Evolutionary conservation across 108 stramenopile species (phyloP), one percentile per base, ranked within the genome.

Genomic region (Pelagomonas calceolata): DNA sequence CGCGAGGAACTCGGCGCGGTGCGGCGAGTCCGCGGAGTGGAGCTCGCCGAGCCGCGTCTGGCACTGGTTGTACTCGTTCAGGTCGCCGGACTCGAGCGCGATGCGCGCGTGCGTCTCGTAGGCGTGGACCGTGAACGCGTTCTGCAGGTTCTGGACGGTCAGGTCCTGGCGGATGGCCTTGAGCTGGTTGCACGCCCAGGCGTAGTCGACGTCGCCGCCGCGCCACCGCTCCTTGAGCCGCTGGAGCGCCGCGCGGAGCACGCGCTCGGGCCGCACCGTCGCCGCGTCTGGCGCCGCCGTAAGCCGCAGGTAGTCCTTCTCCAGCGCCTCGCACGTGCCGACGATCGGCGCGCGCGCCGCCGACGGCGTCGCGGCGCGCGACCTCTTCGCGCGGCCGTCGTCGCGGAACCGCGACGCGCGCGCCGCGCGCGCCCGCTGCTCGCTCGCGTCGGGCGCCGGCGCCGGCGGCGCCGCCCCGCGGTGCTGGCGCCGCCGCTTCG

Each of bases 21-120:
- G 32, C 65, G 30, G 34, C 43, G 16, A 16, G 36, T 29, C 46
- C 39, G 30, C 68, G 31, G 30, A 29, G 65, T 83, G 84, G 29
- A 85, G 69, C 46, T 85, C 80, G 78, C 79, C 73, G 29, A 85
- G 72, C 60, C 96, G 95, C 17, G 97, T 96, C 77, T 94, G 94
- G 73, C 93, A 94, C 73, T 95, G 95, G 75, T 98, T 98, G 78
- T 86, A 95, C 71, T 92, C 91, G 67, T 90, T 90, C 68, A 92
- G 45, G 71, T 91, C 90, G 43, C 85, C 87, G 66, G 93, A 82
- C 77, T 93, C 90, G 65, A 98, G 73, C 34, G 95, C 94, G 70
- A 95, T 86, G 63, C 94, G 88, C 15, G 94, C 97, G 76, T 96
- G 95, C 32, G 88, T 87, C 66, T 98, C 97, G 74, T 98, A 96